phyloP scores from a whole-genome alignment of 768 basidiomycete genomes.

The Lactarius pseudohatsudake region DNA sequence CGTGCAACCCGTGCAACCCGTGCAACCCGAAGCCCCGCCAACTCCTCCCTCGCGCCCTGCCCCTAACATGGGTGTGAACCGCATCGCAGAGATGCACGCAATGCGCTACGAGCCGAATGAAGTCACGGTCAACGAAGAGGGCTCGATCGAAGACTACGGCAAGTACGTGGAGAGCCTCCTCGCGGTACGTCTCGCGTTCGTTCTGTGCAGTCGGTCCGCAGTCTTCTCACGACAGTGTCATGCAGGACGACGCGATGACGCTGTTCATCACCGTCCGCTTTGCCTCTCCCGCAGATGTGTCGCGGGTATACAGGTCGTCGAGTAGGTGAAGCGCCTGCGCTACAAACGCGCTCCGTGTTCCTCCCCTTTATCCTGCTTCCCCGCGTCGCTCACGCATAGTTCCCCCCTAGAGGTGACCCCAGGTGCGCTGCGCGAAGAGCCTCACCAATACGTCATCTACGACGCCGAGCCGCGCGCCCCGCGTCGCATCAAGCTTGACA shows the following conservation, averaged over 20 bases:
- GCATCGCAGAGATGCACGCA: constrained; percentile 71
- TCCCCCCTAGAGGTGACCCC: constrained; percentile 4
- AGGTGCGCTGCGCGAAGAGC: not conserved
- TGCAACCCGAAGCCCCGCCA: constrained; percentile 37
- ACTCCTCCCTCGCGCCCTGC: constrained; percentile 58
- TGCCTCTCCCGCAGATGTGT: constrained; percentile 58
- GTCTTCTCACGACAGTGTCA: not conserved
- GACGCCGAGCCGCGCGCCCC: constrained; percentile 52
- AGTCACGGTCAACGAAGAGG: constrained; percentile 66
- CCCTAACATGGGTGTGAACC: constrained; percentile 63
- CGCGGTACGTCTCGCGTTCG: constrained; percentile 42
- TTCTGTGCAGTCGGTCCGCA: too few relatives aligned
- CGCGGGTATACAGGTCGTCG: constrained; percentile 80
- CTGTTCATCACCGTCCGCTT: constrained; percentile 75
- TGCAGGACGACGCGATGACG: constrained; percentile 70
- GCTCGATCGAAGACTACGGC: constrained; percentile 63
- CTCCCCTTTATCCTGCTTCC: too few relatives aligned
- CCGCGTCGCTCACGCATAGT: not conserved
- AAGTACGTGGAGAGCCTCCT: constrained; percentile 63
- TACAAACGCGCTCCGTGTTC: constrained; percentile 60
- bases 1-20: too few relatives aligned
- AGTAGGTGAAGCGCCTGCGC: constrained; percentile 73
- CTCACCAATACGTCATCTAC: constrained; percentile 77
- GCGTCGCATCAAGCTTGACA: constrained; percentile 65
- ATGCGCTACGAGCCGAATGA: constrained; percentile 72